Base-by-base conservation (phyloP, 768 basidiomycete genomes). In the Naganishia randhawae region DNA sequence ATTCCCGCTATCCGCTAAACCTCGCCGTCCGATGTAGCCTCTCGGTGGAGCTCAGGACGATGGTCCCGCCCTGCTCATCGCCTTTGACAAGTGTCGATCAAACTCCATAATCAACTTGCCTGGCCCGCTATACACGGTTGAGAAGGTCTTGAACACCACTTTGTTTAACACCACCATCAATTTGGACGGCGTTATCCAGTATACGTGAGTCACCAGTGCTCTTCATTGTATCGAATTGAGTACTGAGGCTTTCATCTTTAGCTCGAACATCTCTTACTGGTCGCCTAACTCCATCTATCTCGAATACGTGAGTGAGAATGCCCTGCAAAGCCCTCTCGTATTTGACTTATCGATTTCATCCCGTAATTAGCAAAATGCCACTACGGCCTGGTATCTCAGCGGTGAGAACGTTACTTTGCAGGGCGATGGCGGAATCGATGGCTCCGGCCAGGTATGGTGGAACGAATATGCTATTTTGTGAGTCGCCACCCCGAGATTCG, bases 401-500 rank as follows among this genome's bases (percentile, higher is more conserved):
- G 74, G 73, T 1, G 39, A 68, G 39, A 71, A 71, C 35, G 65
- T 74, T 19, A 72, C 71, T 19, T 64, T 75, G 17, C 83, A 84
- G 65, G 87, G 87, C 8, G 86, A 87, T 39, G 87, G 87, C 13
- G 86, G 85, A 2, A 81, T 89, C 19, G 86, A 87, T 73, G 87
- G 86, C 19, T 82, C 84, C 35, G 87, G 87, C 13, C 86, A 88
- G 41, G 69, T 69, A 68, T 67, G 68, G 71, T 69, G 51, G 41
- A 51, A 64, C 37, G 45, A 7, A 3, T 66, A 54, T 32, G 52
- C 50, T 17, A 54, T 17, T 22, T 42, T 52, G 39, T 55, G 29
- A 9, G 50, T 35, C 31, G 25, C 17, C 11, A 14, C 32, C n/a
- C n/a, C n/a, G n/a, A 41, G 37, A 6, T 48, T 51, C 11, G 22